Evolutionary conservation across 2,329 filamentous ascomycete species (phyloP).

Genomic region (Colletotrichum scovillei): DNA sequence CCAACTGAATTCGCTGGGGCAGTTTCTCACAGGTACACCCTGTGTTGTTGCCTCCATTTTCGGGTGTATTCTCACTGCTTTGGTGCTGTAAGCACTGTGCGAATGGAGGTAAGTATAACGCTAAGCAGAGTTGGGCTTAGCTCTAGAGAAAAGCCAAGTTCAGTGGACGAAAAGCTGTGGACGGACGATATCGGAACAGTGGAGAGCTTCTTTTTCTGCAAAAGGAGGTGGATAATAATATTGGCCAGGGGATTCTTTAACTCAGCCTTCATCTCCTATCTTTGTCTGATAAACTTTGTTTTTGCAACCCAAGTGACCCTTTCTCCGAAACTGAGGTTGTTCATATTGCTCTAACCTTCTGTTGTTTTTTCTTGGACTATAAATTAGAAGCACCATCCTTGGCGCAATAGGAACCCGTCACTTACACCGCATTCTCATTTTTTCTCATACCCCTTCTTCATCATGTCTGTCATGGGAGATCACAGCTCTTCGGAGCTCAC

Average conservation of each 20-base stretch:
- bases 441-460: constrained; percentile 32
- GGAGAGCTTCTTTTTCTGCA: constrained; percentile 19
- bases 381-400: background rate
- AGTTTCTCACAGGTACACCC: constrained; percentile 22
- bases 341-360: background rate
- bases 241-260: constrained; percentile 7
- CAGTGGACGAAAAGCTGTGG: constrained; percentile 9
- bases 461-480: constrained; percentile 45
- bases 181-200: constrained; percentile 32
- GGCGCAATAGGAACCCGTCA: background rate
- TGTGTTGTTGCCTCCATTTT: background rate
- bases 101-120: background rate
- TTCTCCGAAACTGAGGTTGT: background rate
- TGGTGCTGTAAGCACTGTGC: background rate
- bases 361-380: background rate
- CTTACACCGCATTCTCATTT: constrained; percentile 19
- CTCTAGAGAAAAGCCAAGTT: constrained; percentile 12
- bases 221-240: constrained; percentile 29
- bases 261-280: background rate
- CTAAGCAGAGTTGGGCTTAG: constrained; percentile 4
- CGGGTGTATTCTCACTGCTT: background rate
- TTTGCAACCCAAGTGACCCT: background rate
- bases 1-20: background rate
- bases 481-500: constrained; percentile 67
- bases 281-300: background rate